Evolutionary conservation across 2,329 filamentous ascomycete genomes (phyloP).

Genomic region (Sarocladiaceae sp.): DNA sequence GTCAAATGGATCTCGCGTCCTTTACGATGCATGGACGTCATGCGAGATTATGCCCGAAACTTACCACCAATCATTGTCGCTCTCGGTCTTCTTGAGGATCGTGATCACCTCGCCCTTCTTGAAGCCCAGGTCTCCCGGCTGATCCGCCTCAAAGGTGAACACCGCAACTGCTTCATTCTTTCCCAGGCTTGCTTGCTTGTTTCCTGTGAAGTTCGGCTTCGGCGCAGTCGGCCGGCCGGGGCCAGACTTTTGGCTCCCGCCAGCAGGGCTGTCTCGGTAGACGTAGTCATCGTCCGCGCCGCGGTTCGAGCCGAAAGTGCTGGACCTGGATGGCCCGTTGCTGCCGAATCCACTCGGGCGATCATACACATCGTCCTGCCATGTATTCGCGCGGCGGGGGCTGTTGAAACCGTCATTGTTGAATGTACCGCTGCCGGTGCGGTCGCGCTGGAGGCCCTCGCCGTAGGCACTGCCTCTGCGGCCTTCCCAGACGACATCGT

Average conservation of each 20-base stretch:
- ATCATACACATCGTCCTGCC: conserved; percentile 73
- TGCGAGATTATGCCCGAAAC: too few species aligned
- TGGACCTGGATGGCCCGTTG: conserved; percentile 40
- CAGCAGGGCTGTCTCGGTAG: conserved; percentile 42
- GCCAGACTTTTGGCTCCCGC: conserved; percentile 27
- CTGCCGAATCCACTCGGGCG: conserved; percentile 27
- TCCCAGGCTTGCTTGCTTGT: conserved; percentile 43
- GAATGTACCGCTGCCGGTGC: conserved; percentile 20
- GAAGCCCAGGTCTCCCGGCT: conserved; percentile 86
- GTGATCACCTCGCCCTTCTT: conserved; percentile 97
- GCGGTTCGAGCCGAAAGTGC: conserved; percentile 38
- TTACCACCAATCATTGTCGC: conserved; percentile 90
- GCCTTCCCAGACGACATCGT: conserved; percentile 80
- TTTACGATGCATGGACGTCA: not conserved
- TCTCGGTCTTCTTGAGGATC: conserved; percentile 89
- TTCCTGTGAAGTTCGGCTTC: conserved; percentile 71
- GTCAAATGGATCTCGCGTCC: too few species aligned
- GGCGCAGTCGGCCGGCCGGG: conserved; percentile 79
- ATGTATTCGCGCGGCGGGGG: conserved; percentile 60
- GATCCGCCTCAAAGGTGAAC: conserved; percentile 91
- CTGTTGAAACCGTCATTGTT: conserved; percentile 45
- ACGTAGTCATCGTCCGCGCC: conserved; percentile 42
- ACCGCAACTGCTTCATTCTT: conserved; percentile 83
- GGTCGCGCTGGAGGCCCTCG: conserved; percentile 44
- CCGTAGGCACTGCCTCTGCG: conserved; percentile 63